Base-by-base conservation (phyloP, 345 rosid species). In the Stellera chamaejasme region DNA sequence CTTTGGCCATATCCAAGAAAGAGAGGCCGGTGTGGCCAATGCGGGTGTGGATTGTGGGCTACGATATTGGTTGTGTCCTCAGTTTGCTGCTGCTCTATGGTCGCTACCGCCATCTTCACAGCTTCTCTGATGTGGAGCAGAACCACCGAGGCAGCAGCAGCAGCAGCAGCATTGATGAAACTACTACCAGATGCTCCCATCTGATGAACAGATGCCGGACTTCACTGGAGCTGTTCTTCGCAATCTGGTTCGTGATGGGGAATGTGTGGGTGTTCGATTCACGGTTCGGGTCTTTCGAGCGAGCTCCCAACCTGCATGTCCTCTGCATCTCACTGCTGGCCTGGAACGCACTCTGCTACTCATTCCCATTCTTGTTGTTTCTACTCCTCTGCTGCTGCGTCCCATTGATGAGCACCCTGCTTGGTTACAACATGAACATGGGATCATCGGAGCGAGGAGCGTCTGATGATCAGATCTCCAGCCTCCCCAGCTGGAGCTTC, bases 201-300 rank as follows among this genome's bases (percentile, higher is more conserved):
- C 68, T 94, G 95, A 83, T 83, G 96, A 90, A 85, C 77, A 94
- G 70, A 66, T 90, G 97, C 69, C 81, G 87, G 66, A 82, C 95
- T 13, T 94, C 89, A 0, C 76, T 94, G 0, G 99, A 94, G 72
- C 96, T 94, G 50, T 94, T 94, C 82, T 94, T 87, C 52, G 99
- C 97, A n/a, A 94, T 90, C 47, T 94, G 99, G 99, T 94, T 94
- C 66, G 99, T 94, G 59, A 85, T 87, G 88, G 99, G 97, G 7
- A 94, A 90, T 50, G 96, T 87, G 9, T 94, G 99, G 99, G 90
- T 90, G 43, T 94, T 94, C 0, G 99, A 94, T 75, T 83, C 99
- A 2, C 82, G 96, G 15, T 82, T 90, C 4, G 90, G 88, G 43
- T 83, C 96, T 0, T 85, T 87, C 80, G 72, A 71, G 4, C 78